These are phyloP conservation scores for Daldinia sp. DNA, from an alignment of 2,329 filamentous ascomycete genomes.

Conservation along the genomic window DNA sequence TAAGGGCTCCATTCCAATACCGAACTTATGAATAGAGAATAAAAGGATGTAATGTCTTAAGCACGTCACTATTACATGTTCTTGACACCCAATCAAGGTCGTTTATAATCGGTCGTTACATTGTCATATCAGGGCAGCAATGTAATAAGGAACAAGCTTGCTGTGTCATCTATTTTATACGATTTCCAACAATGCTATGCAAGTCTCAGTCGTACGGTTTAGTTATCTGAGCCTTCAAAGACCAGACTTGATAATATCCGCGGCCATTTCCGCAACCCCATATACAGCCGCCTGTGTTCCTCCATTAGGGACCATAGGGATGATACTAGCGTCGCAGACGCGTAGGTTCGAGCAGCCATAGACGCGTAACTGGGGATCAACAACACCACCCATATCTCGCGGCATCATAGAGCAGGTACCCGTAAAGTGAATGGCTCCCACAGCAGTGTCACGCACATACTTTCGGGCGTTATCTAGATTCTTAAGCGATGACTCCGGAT, in stretches of 20 bases:
- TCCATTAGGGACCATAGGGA: slow-evolving; percentile 19
- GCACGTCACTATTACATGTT: no score
- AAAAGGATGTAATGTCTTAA: no score
- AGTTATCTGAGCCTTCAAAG: no score
- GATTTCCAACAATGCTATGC: no score
- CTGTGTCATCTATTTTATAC: no score
- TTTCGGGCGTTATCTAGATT: not conserved
- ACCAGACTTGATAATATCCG: slow-evolving; percentile 27
- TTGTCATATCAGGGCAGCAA: no score
- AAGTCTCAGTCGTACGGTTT: no score
- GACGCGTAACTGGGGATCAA: slow-evolving; percentile 1
- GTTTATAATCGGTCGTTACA: no score
- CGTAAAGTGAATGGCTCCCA: slow-evolving; percentile 3
- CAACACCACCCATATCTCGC: slow-evolving; percentile 16
- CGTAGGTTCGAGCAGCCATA: slow-evolving; percentile 14
- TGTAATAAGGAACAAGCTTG: no score
- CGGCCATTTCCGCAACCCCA: slow-evolving; percentile 25
- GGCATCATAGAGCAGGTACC: slow-evolving; percentile 18
- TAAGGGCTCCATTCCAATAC: no score
- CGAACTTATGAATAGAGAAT: no score
- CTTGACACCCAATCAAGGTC: no score
- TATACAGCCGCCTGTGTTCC: slow-evolving; percentile 33
- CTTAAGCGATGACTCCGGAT: slow-evolving; percentile 3
- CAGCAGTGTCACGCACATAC: not conserved
- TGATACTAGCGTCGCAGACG: slow-evolving; percentile 14